Base-by-base conservation (phyloP, 2,329 filamentous ascomycete species). In the Cladosporium oxysporum region DNA sequence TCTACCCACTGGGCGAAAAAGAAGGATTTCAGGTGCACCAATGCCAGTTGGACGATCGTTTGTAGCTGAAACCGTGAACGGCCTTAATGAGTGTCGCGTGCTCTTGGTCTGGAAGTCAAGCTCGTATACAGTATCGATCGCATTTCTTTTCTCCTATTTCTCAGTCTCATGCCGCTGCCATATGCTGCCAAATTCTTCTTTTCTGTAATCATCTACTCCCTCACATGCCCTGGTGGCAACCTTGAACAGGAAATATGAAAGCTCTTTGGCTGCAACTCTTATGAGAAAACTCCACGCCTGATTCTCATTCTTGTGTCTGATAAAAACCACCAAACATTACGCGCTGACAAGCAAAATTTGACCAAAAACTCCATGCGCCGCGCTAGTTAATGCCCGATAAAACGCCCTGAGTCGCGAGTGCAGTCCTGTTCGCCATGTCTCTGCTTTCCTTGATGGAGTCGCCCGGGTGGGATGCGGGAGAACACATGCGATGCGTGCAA, bases 341-440 rank as follows among this genome's bases (percentile, higher is more conserved):
- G 50, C 28, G 41, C 41, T 47, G 8, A 21, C 5, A 23, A 47
- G 8, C 29, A 31, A 59, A 44, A 31, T 10, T 14, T 12, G 14
- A 47, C 8, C 26, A 33, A 33, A 61, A 61, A 52, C 47, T 26
- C 58, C 58, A 49, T 33, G 47, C 58, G 44, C 58, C 58, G n/a
- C 58, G 58, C 58, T 61, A 61, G 44, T 50, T 33, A 47, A 61
- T 61, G 58, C 41, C 44, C 29, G 23, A 33, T 4, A 7, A 29
- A 59, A 44, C 31, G 47, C 29, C 58, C 28, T 28, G 28, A 26
- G 21, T 50, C 28, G n/a, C 31, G 41, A 47, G 18, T 29, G 29
- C n/a, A 49, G 29, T 52, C n/a, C 33, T 33, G 31, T 37, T 21
- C 21, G 12, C 50, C 26, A 21, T 41, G 29, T 28, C 29, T 62